Evolutionary conservation across 78 protist genomes (phyloP).

Genomic region (Tieghemostelium lacteum): DNA sequence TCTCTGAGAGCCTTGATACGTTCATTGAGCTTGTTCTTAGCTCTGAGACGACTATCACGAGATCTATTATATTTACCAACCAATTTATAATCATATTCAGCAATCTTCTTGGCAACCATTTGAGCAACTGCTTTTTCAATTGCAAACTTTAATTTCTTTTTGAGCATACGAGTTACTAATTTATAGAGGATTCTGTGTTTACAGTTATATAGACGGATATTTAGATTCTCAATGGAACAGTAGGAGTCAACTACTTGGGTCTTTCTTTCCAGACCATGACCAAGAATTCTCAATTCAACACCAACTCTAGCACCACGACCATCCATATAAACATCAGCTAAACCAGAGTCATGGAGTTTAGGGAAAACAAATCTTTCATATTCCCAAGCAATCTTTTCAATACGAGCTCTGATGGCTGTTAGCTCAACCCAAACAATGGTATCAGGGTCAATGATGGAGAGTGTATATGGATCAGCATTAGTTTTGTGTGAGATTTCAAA

Average conservation of each 20-base stretch:
- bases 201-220: constrained; percentile 21
- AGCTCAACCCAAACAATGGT: constrained; percentile 72
- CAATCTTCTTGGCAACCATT: constrained; percentile 31
- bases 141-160: constrained; percentile 8
- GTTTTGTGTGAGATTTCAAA: constrained; percentile 65
- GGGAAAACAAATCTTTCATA: constrained; percentile 43
- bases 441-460: constrained; percentile 65
- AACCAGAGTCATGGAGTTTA: constrained; percentile 34
- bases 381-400: constrained; percentile 46
- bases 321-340: constrained; percentile 24
- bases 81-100: constrained; percentile 56
- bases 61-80: constrained; percentile 21
- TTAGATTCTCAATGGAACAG: constrained; percentile 30
- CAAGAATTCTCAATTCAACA: constrained; percentile 34
- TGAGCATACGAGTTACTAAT: neutral
- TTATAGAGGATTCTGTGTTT: constrained; percentile 59
- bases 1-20: neutral
- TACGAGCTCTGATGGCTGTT: constrained; percentile 60
- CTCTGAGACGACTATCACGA: constrained; percentile 5
- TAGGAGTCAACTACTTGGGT: constrained; percentile 62
- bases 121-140: constrained; percentile 75
- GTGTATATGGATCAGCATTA: constrained; percentile 74
- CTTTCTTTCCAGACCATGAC: constrained; percentile 32
- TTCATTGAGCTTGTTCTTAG: neutral
- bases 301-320: constrained; percentile 76